phyloP scores from a whole-genome alignment of 2,329 filamentous ascomycete species.

The Microthyrium microscopicum region DNA sequence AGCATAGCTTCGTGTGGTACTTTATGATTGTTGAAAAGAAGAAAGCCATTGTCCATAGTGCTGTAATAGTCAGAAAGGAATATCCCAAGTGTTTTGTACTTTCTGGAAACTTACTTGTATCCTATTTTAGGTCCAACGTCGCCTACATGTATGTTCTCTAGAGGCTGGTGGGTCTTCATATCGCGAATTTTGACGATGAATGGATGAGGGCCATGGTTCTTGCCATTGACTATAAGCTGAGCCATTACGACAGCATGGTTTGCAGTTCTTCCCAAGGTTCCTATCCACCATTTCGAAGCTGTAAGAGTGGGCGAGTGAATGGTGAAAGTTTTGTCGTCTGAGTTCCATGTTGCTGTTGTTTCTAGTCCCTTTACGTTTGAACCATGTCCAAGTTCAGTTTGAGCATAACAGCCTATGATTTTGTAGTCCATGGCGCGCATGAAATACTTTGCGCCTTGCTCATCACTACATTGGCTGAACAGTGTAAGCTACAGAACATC shows the following conservation, averaged over 20 bases:
- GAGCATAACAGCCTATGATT: constrained; percentile 63
- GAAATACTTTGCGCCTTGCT: constrained; percentile 58
- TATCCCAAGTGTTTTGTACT: constrained; percentile 4
- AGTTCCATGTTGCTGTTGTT: constrained; percentile 58
- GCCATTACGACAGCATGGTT: constrained; percentile 69
- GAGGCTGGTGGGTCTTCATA: constrained; percentile 49
- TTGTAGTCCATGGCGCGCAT: constrained; percentile 52
- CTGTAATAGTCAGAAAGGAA: constrained; percentile 12
- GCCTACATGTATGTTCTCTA: constrained; percentile 56
- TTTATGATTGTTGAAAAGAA: constrained; percentile 61
- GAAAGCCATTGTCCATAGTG: constrained; percentile 69
- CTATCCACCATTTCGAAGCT: constrained; percentile 74
- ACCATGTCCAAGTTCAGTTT: constrained; percentile 66
- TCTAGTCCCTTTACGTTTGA: constrained; percentile 60
- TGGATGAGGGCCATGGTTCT: constrained; percentile 46
- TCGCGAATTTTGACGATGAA: constrained; percentile 64
- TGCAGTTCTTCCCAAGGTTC: constrained; percentile 56
- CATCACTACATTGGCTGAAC: constrained; percentile 52
- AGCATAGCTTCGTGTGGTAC: constrained; percentile 61
- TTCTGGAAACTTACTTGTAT: constrained; percentile 36
- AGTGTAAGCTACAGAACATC: constrained; percentile 39
- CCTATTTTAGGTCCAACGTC: constrained; percentile 71
- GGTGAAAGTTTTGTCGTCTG: constrained; percentile 55
- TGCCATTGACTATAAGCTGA: constrained; percentile 52
- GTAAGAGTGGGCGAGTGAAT: constrained; percentile 60